Evolutionary conservation across 2,329 filamentous ascomycete species (phyloP).

Genomic region (Arthroderma sp.): DNA sequence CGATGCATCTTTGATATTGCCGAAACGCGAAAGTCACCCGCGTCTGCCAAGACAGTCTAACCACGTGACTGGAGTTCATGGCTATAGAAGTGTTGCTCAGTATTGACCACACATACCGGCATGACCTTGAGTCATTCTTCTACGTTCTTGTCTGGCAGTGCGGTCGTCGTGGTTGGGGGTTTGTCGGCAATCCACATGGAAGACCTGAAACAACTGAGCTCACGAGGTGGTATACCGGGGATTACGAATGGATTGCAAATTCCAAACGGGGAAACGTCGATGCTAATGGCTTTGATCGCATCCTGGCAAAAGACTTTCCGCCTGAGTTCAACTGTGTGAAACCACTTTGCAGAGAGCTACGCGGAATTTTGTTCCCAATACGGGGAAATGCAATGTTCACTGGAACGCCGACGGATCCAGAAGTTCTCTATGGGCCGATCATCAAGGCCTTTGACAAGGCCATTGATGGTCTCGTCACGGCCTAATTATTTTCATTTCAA

Average conservation of each 20-base stretch:
- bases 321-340: constrained; percentile 15
- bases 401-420: constrained; percentile 9
- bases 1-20: too few relatives aligned
- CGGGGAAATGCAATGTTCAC: constrained; percentile 4
- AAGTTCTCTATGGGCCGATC: constrained; percentile 12
- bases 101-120: constrained; percentile 20
- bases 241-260: constrained; percentile 14
- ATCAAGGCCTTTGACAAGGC: constrained; percentile 11
- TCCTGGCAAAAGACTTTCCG: constrained; percentile 15
- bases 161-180: neutral
- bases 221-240: constrained; percentile 17
- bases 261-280: constrained; percentile 12
- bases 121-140: constrained; percentile 23
- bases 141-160: constrained; percentile 18
- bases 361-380: constrained; percentile 11
- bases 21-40: too few relatives aligned
- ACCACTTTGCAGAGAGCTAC: constrained; percentile 14
- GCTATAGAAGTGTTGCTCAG: constrained; percentile 22
- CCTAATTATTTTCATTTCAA: too few relatives aligned
- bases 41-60: too few relatives aligned
- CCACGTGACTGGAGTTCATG: constrained; percentile 17
- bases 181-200: neutral
- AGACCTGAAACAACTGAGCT: constrained; percentile 6
- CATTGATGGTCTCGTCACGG: neutral
- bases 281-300: constrained; percentile 13